These are phyloP conservation scores for Mycena belliarum DNA, from an alignment of 768 basidiomycete genomes.

Conservation along the genomic window DNA sequence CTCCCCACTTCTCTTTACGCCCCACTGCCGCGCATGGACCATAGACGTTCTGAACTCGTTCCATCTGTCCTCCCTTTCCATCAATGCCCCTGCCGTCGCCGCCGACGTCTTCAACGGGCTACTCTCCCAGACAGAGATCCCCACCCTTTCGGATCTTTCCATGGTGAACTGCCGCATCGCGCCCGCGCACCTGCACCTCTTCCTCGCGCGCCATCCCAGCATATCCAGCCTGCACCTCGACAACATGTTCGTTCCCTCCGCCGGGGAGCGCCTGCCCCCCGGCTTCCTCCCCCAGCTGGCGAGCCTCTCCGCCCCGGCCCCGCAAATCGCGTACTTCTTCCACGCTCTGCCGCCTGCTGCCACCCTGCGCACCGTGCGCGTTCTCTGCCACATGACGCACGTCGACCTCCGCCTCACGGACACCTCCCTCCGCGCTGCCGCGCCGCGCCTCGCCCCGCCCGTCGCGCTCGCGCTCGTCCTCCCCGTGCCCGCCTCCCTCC, in stretches of 20 bases:
- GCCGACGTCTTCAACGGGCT: constrained; percentile 1
- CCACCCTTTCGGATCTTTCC: constrained; percentile 13
- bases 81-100: constrained; percentile 3
- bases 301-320: constrained; percentile 1
- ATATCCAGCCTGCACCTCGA: constrained; percentile 14
- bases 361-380: constrained; percentile 5
- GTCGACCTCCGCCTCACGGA: constrained; percentile 12
- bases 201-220: constrained; percentile 17
- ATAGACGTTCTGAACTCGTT: constrained; percentile 20
- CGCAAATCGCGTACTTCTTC: constrained; percentile 16
- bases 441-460: constrained; percentile 2
- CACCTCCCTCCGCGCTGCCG: constrained; percentile 6
- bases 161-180: constrained; percentile 8
- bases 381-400: constrained; percentile 12
- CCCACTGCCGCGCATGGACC: constrained; percentile 17
- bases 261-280: constrained; percentile 15
- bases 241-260: constrained; percentile 9
- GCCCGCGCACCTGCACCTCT: constrained; percentile 14
- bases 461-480: constrained; percentile 10
- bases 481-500: constrained; percentile 3
- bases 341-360: constrained; percentile 4
- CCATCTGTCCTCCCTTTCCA: constrained; percentile 9
- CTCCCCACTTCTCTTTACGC: constrained; percentile 12
- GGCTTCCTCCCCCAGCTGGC: constrained; percentile 2
- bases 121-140: constrained; percentile 14